These are phyloP conservation scores for Moesziomyces sp. DNA, from an alignment of 1,284 basidiomycete genomes.

Conservation along the genomic window DNA sequence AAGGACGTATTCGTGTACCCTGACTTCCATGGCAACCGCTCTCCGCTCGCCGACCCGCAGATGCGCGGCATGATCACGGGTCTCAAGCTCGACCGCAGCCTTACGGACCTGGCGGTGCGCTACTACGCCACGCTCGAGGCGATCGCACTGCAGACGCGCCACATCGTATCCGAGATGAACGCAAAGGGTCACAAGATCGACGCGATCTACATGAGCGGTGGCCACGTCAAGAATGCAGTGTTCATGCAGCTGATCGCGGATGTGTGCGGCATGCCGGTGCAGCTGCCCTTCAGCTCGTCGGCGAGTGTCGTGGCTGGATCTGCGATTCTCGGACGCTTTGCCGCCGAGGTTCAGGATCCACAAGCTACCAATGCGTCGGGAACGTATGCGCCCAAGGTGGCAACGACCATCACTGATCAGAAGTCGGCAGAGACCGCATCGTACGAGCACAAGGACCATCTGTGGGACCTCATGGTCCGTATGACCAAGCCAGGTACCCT, in stretches of 20 bases:
- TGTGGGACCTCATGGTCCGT: slow-evolving; percentile 95
- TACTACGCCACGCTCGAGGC: slow-evolving; percentile 93
- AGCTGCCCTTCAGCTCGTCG: slow-evolving; percentile 80
- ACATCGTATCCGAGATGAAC: slow-evolving; percentile 94
- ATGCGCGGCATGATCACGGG: slow-evolving; percentile 94
- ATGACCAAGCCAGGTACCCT: slow-evolving; percentile 89
- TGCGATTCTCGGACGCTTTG: slow-evolving; percentile 91
- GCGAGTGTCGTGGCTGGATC: slow-evolving; percentile 90
- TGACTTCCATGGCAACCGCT: slow-evolving; percentile 86
- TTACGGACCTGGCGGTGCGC: slow-evolving; percentile 85
- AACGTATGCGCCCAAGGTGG: slow-evolving; percentile 52
- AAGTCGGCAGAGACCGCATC: slow-evolving; percentile 70
- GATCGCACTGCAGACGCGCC: slow-evolving; percentile 92
- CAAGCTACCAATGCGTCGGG: slow-evolving; percentile 14
- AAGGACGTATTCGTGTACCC: slow-evolving; percentile 94
- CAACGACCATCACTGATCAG: slow-evolving; percentile 64
- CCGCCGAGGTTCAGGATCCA: slow-evolving; percentile 73
- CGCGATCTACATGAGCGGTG: slow-evolving; percentile 85
- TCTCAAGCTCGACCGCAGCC: slow-evolving; percentile 80
- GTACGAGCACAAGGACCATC: slow-evolving; percentile 74
- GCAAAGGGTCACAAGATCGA: slow-evolving; percentile 82
- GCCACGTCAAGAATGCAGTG: slow-evolving; percentile 64
- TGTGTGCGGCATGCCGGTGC: slow-evolving; percentile 82
- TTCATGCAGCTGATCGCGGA: slow-evolving; percentile 78
- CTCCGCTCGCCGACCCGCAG: slow-evolving; percentile 89